Evolutionary conservation across 2,329 filamentous ascomycete species (phyloP).

Genomic region (Curvularia hawaiiensis): DNA sequence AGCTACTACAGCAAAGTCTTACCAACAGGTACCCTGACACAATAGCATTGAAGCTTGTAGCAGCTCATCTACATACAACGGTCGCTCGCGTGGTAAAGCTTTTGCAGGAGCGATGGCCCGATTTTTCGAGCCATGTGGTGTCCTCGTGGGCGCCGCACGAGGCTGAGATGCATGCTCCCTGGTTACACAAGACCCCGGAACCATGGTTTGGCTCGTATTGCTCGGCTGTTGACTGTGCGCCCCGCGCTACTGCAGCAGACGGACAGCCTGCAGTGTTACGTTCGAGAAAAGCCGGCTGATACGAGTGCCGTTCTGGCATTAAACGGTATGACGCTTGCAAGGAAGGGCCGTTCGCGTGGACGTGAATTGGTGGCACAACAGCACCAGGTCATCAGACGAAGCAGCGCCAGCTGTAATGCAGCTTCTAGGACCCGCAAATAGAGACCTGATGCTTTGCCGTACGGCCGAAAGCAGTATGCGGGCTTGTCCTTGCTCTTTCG

Average conservation of each 20-base stretch:
- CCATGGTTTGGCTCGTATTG: conserved; percentile 17
- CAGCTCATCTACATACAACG: conserved; percentile 2
- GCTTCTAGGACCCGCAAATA: conserved; percentile 1
- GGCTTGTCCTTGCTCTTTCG: conserved; percentile 5
- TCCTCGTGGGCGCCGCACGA: conserved; percentile 12
- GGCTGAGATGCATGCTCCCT: conserved; percentile 23
- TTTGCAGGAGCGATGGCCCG: conserved; percentile 4
- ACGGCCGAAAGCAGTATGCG: conserved; percentile 3
- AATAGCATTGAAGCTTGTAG: not conserved
- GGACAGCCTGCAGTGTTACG: conserved; percentile 6
- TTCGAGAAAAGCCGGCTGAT: conserved; percentile 16
- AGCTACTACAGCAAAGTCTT: not conserved
- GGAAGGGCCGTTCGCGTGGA: conserved; percentile 3
- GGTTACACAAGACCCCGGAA: conserved; percentile 12
- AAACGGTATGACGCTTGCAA: conserved; percentile 9
- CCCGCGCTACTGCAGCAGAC: conserved; percentile 6
- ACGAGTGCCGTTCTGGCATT: not conserved
- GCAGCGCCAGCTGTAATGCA: not conserved
- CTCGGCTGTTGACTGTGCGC: conserved; percentile 10
- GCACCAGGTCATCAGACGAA: not conserved
- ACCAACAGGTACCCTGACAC: not conserved
- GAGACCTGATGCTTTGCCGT: not conserved
- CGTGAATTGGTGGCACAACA: not conserved
- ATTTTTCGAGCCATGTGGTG: conserved; percentile 8
- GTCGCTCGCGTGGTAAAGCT: not conserved